Conservation (phyloP, 164 flowering plant genomes). For the Platanus orientalis region DNA sequence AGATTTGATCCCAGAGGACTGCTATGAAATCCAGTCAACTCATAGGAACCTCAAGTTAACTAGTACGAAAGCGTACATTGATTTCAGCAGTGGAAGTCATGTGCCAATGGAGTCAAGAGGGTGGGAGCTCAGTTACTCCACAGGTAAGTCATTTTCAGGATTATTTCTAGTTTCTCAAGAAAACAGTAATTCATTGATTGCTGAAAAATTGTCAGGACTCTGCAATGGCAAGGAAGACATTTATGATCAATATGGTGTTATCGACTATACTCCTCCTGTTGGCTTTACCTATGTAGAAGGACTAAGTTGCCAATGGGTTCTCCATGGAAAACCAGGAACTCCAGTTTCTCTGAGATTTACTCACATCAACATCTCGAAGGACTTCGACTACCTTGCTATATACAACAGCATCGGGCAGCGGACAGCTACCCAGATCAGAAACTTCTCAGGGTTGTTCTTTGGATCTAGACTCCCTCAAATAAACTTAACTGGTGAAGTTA, state of each 20-base stretch:
- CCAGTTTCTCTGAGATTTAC: slow-evolving; percentile 11
- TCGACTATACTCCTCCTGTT: slow-evolving; percentile 3
- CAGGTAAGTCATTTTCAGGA: slow-evolving; percentile 9
- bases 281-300: slow-evolving; percentile 14
- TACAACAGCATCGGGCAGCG: slow-evolving; percentile 3
- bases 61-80: slow-evolving; percentile 3
- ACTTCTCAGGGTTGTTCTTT: slow-evolving; percentile 13
- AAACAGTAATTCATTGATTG: neutral
- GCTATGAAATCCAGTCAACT: slow-evolving; percentile 3
- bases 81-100: slow-evolving; percentile 6
- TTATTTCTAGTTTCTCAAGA: neutral
- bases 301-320: slow-evolving; percentile 13
- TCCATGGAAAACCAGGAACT: slow-evolving; percentile 18
- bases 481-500: slow-evolving; percentile 16
- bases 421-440: slow-evolving; percentile 2
- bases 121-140: slow-evolving; percentile 16
- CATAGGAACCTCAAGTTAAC: neutral
- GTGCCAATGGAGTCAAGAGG: slow-evolving; percentile 10
- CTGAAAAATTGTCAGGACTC: slow-evolving; percentile 12
- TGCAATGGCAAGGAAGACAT: slow-evolving; percentile 14
- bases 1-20: neutral
- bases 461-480: slow-evolving; percentile 12
- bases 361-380: slow-evolving; percentile 16
- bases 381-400: slow-evolving; percentile 14
- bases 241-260: slow-evolving; percentile 6